Percentiles rank a stretch among this genome's conserved stretches.
Evolutionary conservation across 1,284 basidiomycete genomes (phyloP).

Genomic region (Anthracocystis setariae): DNA sequence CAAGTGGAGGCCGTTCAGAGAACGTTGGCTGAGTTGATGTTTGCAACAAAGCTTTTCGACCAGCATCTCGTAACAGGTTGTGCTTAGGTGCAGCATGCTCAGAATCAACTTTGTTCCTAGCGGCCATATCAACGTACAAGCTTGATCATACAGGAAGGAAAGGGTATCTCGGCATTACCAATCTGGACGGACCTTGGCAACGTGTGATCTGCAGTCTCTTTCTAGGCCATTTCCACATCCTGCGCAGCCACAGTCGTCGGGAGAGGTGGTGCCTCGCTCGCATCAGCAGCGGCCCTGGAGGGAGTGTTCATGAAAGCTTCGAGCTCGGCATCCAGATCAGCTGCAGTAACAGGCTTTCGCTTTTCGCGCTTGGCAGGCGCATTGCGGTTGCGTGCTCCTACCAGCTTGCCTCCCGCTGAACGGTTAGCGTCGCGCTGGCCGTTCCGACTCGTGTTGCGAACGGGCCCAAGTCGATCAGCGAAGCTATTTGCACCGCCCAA

Average conservation of each 20-base stretch:
- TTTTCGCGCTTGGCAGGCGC: constrained; percentile 32
- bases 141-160: background rate
- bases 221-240: constrained; percentile 39
- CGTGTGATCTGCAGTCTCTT: background rate
- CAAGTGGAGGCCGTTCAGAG: constrained; percentile 8
- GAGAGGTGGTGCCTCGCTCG: constrained; percentile 1
- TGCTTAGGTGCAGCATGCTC: no score
- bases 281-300: background rate
- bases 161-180: constrained; percentile 6
- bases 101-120: no score
- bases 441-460: constrained; percentile 12
- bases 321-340: constrained; percentile 87
- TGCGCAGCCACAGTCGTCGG: constrained; percentile 1
- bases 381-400: constrained; percentile 5
- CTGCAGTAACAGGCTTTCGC: constrained; percentile 74
- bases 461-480: constrained; percentile 38
- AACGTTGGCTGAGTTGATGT: background rate
- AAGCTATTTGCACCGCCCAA: constrained; percentile 19
- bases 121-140: background rate
- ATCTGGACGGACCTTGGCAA: background rate
- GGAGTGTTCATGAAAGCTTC: constrained; percentile 81
- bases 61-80: no score
- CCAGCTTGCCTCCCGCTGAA: constrained; percentile 5
- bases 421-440: constrained; percentile 41
- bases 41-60: background rate